Conservation (phyloP, 2,329 filamentous ascomycete species). For the Scopulariopsis brevicaulis region DNA sequence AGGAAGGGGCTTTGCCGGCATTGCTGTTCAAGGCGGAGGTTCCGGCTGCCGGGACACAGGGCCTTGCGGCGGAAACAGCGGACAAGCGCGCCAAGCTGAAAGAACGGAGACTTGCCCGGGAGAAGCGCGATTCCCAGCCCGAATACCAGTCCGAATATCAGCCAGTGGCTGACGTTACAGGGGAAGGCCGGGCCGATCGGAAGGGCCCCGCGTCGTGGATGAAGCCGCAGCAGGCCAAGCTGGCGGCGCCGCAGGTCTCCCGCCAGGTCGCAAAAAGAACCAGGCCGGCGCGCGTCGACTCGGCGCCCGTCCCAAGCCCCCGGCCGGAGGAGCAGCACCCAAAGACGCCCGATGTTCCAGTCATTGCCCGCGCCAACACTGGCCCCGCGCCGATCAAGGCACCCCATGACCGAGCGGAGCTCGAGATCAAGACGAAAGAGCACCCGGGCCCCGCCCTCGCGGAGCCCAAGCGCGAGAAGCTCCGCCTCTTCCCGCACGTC, state of each 20-base stretch:
- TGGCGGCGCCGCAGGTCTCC: background rate
- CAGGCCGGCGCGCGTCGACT: background rate
- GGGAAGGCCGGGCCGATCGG: background rate
- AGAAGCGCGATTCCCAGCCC: background rate
- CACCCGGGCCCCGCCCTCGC: background rate
- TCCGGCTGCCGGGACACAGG: background rate
- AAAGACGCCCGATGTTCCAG: background rate
- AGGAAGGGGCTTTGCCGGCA: background rate
- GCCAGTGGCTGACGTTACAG: background rate
- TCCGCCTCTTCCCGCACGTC: conserved; percentile 49
- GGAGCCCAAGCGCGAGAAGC: conserved; percentile 21
- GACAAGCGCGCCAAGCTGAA: background rate
- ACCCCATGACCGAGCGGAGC: background rate
- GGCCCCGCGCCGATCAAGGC: background rate
- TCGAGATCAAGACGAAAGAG: background rate
- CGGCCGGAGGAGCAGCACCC: background rate
- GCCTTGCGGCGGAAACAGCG: background rate
- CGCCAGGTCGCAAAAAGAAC: background rate
- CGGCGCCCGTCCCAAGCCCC: background rate
- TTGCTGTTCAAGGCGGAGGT: background rate
- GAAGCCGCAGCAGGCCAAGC: background rate
- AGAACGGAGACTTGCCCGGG: background rate
- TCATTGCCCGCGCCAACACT: background rate
- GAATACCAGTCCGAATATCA: background rate
- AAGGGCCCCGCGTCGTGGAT: background rate